These are phyloP conservation scores for Boletellus ananiceps DNA, from an alignment of 768 basidiomycete genomes.

Conservation along the genomic window DNA sequence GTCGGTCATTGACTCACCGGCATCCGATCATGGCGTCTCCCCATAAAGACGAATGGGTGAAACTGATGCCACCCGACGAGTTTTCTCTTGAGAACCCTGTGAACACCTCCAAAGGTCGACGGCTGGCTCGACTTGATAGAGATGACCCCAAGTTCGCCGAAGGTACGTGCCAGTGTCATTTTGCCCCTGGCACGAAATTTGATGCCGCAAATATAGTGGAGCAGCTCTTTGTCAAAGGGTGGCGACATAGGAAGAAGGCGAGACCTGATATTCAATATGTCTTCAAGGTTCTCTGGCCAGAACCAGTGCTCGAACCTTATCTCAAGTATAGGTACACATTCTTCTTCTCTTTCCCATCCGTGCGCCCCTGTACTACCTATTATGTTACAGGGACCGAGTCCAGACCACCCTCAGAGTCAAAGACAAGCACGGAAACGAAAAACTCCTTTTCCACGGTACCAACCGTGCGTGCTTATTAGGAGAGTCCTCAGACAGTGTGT, in stretches of 20 bases:
- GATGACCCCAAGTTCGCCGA: constrained; percentile 35
- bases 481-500: constrained; percentile 44
- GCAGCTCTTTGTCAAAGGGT: constrained; percentile 47
- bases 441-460: constrained; percentile 66
- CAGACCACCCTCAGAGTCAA: constrained; percentile 23
- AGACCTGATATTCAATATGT: constrained; percentile 46
- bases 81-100: constrained; percentile 40
- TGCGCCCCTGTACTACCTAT: constrained; percentile 6
- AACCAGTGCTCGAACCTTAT: constrained; percentile 41
- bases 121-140: constrained; percentile 39
- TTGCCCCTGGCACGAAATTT: neutral
- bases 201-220: constrained; percentile 37
- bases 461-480: constrained; percentile 52
- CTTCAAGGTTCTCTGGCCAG: constrained; percentile 48
- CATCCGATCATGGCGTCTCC: constrained; percentile 17
- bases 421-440: constrained; percentile 44
- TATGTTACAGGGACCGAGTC: constrained; percentile 21
- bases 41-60: constrained; percentile 26
- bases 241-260: constrained; percentile 52
- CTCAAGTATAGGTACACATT: constrained; percentile 40
- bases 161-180: constrained; percentile 31
- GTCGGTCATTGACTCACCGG: no score
- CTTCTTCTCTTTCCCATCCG: constrained; percentile 19
- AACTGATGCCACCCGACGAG: constrained; percentile 28
- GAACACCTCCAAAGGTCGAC: constrained; percentile 34